Evolutionary conservation across 2,329 filamentous ascomycete species (phyloP), one percentile per base, ranked within the genome.

Genomic region (Aphanoascus verrucosus): DNA sequence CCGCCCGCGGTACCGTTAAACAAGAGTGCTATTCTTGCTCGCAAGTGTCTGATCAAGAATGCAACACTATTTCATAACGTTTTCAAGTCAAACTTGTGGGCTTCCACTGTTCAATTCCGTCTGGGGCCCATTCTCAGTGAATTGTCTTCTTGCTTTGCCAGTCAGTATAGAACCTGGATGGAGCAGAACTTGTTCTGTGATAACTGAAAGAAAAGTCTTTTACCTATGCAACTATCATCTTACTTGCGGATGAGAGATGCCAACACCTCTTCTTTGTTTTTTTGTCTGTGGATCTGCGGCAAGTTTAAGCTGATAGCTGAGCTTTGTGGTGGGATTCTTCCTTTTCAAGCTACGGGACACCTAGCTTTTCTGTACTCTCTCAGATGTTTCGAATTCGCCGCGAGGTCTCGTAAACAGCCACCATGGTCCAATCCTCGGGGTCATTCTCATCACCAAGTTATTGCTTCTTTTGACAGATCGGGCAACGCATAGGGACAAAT

Each of bases 1-100:
- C 28, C 55, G 56, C 42, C 35, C 54, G n/a, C 51, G 58, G 32
- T 60, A 60, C 40, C 54, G 57, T 37, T 59, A 59, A 55, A n/a
- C n/a, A n/a, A 49, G 8, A 35, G 3, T 34, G 23, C 45, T n/a
- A 28, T 48, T 41, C n/a, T 52, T 45, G 28, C 7, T 45, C 12
- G 17, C 23, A 45, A 15, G 15, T 17, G 19, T 14, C 6, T 49
- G 37, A 41, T 49, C 47, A 49, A 49, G 47, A 49, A 40, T 15
- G 9, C 34, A 48, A 11, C 8, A 12, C 14, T 42, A 28, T 45
- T 44, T 41, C 28, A 45, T 40, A 15, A 23, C 31, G 34, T 14
- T n/a, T 34, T 12, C 28, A 15, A 37, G 28, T 40, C 46, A n/a
- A 15, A n/a, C 1, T 31, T 31, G 17, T 31, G 42, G 41, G 40